Evolutionary conservation across 495 filamentous ascomycete species (phyloP).

Genomic region (Aspergillus ellipticus): DNA sequence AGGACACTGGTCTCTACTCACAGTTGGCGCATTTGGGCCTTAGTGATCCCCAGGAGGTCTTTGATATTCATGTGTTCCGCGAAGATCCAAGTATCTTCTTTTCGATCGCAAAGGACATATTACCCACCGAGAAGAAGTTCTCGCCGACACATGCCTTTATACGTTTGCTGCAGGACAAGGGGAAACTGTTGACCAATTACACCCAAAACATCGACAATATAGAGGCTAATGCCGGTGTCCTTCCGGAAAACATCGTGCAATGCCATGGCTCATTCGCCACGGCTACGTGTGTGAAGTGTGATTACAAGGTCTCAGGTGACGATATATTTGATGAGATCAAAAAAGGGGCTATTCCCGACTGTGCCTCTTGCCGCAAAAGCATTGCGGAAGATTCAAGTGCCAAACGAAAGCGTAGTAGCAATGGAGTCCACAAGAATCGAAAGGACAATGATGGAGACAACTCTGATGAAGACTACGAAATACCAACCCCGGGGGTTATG

Average conservation of each 20-base stretch:
- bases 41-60: slow-evolving; percentile 88
- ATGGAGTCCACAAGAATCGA: slow-evolving; percentile 50
- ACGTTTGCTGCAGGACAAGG: slow-evolving; percentile 84
- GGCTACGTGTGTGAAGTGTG: slow-evolving; percentile 83
- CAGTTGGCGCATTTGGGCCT: slow-evolving; percentile 73
- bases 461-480: slow-evolving; percentile 68
- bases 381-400: slow-evolving; percentile 44
- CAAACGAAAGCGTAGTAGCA: slow-evolving; percentile 75
- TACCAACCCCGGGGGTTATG: slow-evolving; percentile 80
- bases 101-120: slow-evolving; percentile 83
- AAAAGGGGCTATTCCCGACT: slow-evolving; percentile 64
- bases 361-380: slow-evolving; percentile 34
- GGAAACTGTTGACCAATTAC: slow-evolving; percentile 92
- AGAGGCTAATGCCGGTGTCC: slow-evolving; percentile 81
- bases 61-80: slow-evolving; percentile 81
- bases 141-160: slow-evolving; percentile 96
- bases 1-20: slow-evolving; percentile 63
- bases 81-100: slow-evolving; percentile 91
- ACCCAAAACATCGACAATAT: slow-evolving; percentile 99
- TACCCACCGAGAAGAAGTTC: slow-evolving; percentile 68
- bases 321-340: slow-evolving; percentile 75
- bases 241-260: slow-evolving; percentile 81
- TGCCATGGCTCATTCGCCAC: slow-evolving; percentile 95
- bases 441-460: slow-evolving; percentile 56
- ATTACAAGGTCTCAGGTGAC: slow-evolving; percentile 68